A percentile compares a stretch with the other conserved stretches of the same genome.
Conservation (phyloP, 139 green algal genomes). For the Nannochloris sp. region DNA sequence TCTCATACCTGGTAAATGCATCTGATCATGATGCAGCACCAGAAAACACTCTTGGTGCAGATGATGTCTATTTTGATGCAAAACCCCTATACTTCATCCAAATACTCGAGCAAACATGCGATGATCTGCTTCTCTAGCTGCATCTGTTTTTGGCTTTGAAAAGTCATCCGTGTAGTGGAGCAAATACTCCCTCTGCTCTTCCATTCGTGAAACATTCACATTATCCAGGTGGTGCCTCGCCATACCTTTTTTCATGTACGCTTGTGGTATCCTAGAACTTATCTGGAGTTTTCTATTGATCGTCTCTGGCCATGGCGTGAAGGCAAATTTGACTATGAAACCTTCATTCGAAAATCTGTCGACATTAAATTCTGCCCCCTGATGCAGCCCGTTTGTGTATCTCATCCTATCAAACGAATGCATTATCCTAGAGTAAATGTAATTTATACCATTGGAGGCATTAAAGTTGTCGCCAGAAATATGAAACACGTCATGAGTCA, state of each 20-base stretch:
- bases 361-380: not conserved
- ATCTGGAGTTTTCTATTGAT: not conserved
- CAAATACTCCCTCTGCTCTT: not conserved
- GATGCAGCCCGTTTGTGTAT: not conserved
- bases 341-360: not conserved
- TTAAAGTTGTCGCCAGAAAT: not conserved
- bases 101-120: not conserved
- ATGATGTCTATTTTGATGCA: too few species aligned
- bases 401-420: not conserved
- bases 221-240: not conserved
- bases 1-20: too few species aligned
- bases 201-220: not conserved
- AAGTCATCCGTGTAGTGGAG: not conserved
- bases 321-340: not conserved
- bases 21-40: too few species aligned
- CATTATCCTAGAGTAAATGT: not conserved
- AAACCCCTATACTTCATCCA: not conserved
- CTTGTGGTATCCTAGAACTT: not conserved
- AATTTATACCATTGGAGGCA: not conserved
- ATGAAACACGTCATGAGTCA: not conserved
- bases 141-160: not conserved
- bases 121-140: not conserved
- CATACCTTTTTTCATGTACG: not conserved
- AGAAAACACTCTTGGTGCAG: too few species aligned
- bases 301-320: conserved; percentile 1